A percentile compares a stretch with the other conserved stretches of the same genome.
These are phyloP conservation scores for Cryptococcus sp. DNA, from an alignment of 1,284 basidiomycete genomes.

Conservation along the genomic window DNA sequence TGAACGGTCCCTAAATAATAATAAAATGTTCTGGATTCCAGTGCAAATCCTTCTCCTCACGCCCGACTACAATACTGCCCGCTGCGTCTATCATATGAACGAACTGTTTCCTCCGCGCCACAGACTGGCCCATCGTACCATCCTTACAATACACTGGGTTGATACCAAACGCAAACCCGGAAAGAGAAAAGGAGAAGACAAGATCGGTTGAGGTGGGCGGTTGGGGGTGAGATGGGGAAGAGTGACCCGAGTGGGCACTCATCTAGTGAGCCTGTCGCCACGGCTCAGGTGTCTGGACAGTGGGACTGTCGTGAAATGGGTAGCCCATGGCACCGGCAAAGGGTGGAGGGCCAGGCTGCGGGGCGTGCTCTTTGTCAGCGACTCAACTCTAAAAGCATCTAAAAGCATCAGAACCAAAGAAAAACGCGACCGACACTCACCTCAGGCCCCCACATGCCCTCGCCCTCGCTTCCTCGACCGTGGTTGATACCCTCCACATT, in stretches of 20 bases:
- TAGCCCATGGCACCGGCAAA: slow-evolving; percentile 17
- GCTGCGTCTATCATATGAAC: no score
- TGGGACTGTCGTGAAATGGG: slow-evolving; percentile 9
- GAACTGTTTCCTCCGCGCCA: no score
- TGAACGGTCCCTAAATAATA: no score
- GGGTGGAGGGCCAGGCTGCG: slow-evolving; percentile 14
- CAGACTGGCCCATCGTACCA: no score
- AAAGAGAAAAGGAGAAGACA: neutral
- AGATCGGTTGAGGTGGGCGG: neutral
- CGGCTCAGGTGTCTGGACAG: slow-evolving; percentile 5
- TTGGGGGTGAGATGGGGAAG: neutral
- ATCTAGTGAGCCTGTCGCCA: slow-evolving; percentile 17
- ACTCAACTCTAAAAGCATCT: neutral
- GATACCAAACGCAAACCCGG: neutral
- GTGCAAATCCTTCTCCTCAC: no score
- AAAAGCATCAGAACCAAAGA: neutral
- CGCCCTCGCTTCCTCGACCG: slow-evolving; percentile 8
- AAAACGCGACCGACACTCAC: no score
- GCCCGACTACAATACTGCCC: no score
- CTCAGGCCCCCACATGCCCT: slow-evolving; percentile 16
- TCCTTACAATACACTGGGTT: no score
- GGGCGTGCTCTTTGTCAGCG: neutral
- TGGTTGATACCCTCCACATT: slow-evolving; percentile 13
- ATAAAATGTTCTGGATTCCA: no score
- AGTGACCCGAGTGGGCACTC: neutral